Evolutionary conservation across 768 basidiomycete genomes (phyloP), one percentile per base, ranked within the genome.

Genomic region (Mycena vitilis): DNA sequence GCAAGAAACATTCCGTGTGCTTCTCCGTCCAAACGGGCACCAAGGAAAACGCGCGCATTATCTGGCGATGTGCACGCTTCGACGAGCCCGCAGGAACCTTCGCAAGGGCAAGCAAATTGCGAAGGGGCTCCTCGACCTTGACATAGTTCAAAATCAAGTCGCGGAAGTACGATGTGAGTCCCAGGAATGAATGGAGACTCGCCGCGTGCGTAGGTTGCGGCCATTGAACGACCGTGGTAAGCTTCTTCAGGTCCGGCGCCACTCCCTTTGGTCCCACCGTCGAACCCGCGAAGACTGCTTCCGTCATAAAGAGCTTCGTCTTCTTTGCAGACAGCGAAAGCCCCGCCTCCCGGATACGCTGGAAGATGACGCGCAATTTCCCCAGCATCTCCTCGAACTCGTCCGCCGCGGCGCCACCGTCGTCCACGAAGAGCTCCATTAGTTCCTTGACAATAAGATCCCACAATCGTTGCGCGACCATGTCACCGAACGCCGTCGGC

Each of bases 61-160:
- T 64, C 4, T 71, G 44, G 38, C 75, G 68, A 62, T 82, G 81
- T 0, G 38, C 66, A 67, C 73, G 60, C 60, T 79, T 78, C 23
- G 47, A 57, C 8, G 70, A 65, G 2, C 44, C 49, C 1, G 45
- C 42, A 16, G 78, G 75, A 0, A 77, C 12, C 3, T 73, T 69
- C 0, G 77, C 69, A 0, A 49, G 59, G 1, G 71, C 25, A 0
- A 76, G 52, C 0, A 84, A 69, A 60, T 82, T 76, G 1, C 71
- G 67, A 1, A 85, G 70, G 0, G 80, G 82, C 10, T 65, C 70
- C 34, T 74, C 81, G 0, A 80, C 64, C 9, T 52, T 52, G 0
- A 80, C 71, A 49, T 83, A 85, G 42, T 75, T 76, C 81, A 84
- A 62, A n/a, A n/a, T n/a, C n/a, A n/a, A n/a, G n/a, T n/a, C n/a